A percentile compares a stretch with the other conserved stretches of the same genome.
Conservation (phyloP, 2,329 filamentous ascomycete genomes). For the Colletotrichum sp. region DNA sequence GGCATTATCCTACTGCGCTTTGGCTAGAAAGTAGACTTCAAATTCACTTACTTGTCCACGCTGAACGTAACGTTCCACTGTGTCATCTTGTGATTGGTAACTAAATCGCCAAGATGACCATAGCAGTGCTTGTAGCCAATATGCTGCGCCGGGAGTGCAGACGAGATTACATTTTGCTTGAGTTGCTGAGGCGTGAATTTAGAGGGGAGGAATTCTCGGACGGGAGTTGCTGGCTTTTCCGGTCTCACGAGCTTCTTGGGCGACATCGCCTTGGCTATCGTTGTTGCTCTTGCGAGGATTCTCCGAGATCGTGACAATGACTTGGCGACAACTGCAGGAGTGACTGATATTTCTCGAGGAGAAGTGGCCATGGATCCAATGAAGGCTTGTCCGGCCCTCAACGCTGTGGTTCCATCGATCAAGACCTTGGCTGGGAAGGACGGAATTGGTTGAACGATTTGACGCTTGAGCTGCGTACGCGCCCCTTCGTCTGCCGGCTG, state of each 20-base stretch:
- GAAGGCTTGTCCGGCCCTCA: not conserved
- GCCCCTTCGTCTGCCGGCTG: not conserved
- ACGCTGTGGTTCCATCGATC: not conserved
- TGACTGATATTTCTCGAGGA: not conserved
- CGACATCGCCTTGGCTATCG: not conserved
- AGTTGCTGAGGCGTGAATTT: not conserved
- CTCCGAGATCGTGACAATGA: not conserved
- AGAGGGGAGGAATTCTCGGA: not conserved
- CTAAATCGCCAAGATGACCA: not conserved
- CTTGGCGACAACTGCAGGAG: not conserved
- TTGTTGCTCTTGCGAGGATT: not conserved
- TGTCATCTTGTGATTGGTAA: not conserved
- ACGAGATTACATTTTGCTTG: not conserved
- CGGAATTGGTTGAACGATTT: not conserved
- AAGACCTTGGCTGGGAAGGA: not conserved
- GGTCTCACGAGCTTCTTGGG: not conserved
- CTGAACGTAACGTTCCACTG: not conserved
- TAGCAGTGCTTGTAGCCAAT: not conserved
- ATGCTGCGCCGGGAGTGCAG: not conserved
- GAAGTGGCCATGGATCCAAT: not conserved
- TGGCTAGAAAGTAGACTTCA: not conserved
- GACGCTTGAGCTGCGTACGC: not conserved
- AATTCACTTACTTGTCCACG: not conserved
- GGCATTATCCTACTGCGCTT: not conserved
- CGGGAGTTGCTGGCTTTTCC: not conserved